Conservation (phyloP, 108 stramenopile species). For the Cyclotella kingstonii region DNA sequence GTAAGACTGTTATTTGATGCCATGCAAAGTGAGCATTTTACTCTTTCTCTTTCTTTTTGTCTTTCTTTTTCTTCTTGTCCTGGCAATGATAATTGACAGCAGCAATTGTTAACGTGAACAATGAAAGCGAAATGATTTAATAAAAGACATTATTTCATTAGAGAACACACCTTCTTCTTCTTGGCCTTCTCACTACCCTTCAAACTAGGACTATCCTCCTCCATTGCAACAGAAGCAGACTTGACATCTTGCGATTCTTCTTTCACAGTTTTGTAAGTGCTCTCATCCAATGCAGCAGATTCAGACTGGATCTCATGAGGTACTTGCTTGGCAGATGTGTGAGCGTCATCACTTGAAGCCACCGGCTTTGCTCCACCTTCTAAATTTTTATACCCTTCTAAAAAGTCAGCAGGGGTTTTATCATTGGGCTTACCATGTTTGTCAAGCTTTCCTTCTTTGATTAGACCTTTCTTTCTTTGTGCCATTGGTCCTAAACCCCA, state of each 20-base stretch:
- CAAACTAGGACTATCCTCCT: constrained; percentile 27
- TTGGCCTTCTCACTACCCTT: constrained; percentile 26
- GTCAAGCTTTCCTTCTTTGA: constrained; percentile 98
- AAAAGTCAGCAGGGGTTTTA: constrained; percentile 91
- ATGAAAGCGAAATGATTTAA: too few relatives aligned
- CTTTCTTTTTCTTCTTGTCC: constrained; percentile 80
- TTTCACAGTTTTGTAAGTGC: too few relatives aligned
- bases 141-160: constrained; percentile 39
- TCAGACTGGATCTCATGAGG: constrained; percentile 21
- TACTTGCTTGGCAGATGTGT: constrained; percentile 24
- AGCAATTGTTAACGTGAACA: not conserved
- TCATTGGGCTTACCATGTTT: constrained; percentile 98
- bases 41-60: constrained; percentile 26
- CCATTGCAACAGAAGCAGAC: constrained; percentile 29
- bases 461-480: constrained; percentile 94
- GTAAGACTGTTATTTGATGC: too few relatives aligned
- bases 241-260: constrained; percentile 17
- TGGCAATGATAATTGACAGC: constrained; percentile 26
- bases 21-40: not conserved
- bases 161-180: constrained; percentile 38
- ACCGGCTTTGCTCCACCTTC: constrained; percentile 62
- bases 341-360: constrained; percentile 19
- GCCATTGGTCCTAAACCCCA: constrained; percentile 99
- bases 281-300: constrained; percentile 32
- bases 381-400: constrained; percentile 79